Conservation (phyloP, 2,329 filamentous ascomycete genomes). For the Trematosphaeria pertusa region DNA sequence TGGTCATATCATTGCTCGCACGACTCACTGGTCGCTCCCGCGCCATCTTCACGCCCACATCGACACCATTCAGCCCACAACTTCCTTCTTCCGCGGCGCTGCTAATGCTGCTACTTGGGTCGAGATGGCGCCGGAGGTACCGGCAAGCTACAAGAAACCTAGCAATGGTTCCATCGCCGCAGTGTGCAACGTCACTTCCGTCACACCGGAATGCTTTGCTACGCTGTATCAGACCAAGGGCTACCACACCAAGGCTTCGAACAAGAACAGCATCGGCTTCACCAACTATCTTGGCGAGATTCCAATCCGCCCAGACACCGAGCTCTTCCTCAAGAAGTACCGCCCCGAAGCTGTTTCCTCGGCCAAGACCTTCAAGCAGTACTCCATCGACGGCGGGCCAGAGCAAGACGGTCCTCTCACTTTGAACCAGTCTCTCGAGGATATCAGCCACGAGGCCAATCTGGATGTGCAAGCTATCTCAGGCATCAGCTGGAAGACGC, state of each 20-base stretch:
- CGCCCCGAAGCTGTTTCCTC: slow-evolving; percentile 57
- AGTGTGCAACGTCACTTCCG: slow-evolving; percentile 59
- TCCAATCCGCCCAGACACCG: slow-evolving; percentile 62
- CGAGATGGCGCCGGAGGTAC: slow-evolving; percentile 28
- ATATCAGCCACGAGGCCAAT: slow-evolving; percentile 64
- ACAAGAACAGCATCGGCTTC: slow-evolving; percentile 56
- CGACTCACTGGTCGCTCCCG: slow-evolving; percentile 66
- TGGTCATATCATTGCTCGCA: slow-evolving; percentile 60
- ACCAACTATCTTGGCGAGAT: slow-evolving; percentile 59
- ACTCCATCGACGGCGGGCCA: slow-evolving; percentile 63
- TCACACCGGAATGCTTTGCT: slow-evolving; percentile 62
- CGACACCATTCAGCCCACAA: slow-evolving; percentile 67
- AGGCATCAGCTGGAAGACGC: slow-evolving; percentile 61
- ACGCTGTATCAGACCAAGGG: slow-evolving; percentile 62
- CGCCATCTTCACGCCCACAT: slow-evolving; percentile 64
- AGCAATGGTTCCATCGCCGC: slow-evolving; percentile 42
- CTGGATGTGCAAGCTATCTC: slow-evolving; percentile 69
- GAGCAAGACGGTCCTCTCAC: slow-evolving; percentile 54
- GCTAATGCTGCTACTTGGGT: slow-evolving; percentile 33
- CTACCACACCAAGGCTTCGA: slow-evolving; percentile 55
- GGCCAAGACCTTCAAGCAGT: slow-evolving; percentile 63
- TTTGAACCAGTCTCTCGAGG: slow-evolving; percentile 31
- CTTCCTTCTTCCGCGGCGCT: slow-evolving; percentile 57
- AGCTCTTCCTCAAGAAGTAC: slow-evolving; percentile 62
- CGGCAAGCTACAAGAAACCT: slow-evolving; percentile 35